Evolutionary conservation across 176 grass and related monocot genomes (phyloP).

Genomic region (Saccharum spontaneum): DNA sequence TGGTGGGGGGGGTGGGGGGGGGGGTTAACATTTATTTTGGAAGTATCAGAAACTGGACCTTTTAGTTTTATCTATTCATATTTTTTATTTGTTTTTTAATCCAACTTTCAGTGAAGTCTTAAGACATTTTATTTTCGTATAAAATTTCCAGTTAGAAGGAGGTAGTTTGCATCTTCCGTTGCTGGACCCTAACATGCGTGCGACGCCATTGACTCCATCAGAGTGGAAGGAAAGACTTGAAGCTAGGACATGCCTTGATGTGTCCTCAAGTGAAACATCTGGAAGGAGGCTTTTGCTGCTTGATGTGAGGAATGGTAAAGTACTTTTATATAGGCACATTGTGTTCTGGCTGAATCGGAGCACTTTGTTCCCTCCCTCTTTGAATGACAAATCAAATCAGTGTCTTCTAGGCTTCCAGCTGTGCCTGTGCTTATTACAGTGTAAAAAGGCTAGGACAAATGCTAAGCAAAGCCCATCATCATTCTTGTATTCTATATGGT

Average conservation of each 20-base stretch:
- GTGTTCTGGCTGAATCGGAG: neutral
- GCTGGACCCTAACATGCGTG: constrained; percentile 66
- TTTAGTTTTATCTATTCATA: constrained; percentile 18
- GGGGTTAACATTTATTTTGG: neutral
- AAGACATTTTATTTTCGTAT: constrained; percentile 35
- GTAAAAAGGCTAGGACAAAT: neutral
- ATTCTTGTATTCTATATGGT: neutral
- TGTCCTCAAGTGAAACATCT: constrained; percentile 27
- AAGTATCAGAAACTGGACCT: neutral
- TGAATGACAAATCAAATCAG: neutral
- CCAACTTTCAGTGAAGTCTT: constrained; percentile 14
- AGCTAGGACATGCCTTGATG: constrained; percentile 37
- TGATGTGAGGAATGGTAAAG: constrained; percentile 93
- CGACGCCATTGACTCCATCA: constrained; percentile 66
- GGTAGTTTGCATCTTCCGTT: constrained; percentile 83
- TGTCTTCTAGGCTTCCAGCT: neutral
- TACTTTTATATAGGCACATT: constrained; percentile 25
- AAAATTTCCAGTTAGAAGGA: constrained; percentile 76
- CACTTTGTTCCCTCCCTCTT: neutral
- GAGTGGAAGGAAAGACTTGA: constrained; percentile 78
- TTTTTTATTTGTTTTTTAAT: neutral
- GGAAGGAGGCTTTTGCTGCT: constrained; percentile 63
- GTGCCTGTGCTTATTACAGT: neutral
- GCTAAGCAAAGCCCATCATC: neutral
- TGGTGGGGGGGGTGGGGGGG: neutral